These are phyloP conservation scores for Chaetomium fimeti DNA, from an alignment of 495 filamentous ascomycete species.

Conservation along the genomic window DNA sequence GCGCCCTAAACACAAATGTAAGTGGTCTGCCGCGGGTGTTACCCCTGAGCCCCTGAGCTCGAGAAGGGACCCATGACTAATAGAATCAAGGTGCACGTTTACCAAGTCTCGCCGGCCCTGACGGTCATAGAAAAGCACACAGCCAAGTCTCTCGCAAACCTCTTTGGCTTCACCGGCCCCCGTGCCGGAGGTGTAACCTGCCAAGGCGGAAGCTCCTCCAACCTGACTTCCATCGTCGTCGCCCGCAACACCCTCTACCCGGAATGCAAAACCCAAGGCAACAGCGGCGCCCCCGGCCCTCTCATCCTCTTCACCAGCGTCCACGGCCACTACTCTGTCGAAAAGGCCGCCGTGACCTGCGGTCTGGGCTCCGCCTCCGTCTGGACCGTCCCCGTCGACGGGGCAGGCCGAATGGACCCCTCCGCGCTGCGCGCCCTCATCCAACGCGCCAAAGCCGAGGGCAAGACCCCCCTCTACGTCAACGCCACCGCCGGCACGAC, in stretches of 20 bases:
- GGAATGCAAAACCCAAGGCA: slow-evolving; percentile 67
- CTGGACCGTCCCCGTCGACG: slow-evolving; percentile 71
- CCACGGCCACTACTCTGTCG: slow-evolving; percentile 92
- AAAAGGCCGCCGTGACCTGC: slow-evolving; percentile 84
- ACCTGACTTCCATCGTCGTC: slow-evolving; percentile 82
- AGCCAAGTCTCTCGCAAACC: slow-evolving; percentile 61
- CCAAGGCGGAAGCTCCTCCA: slow-evolving; percentile 81
- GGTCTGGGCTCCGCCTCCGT: slow-evolving; percentile 77
- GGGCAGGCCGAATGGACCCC: slow-evolving; percentile 66
- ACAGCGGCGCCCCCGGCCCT: slow-evolving; percentile 50
- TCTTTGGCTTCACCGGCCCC: slow-evolving; percentile 73
- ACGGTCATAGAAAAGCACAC: slow-evolving; percentile 83
- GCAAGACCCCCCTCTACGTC: slow-evolving; percentile 85
- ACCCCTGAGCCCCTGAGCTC: not conserved
- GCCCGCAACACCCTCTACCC: slow-evolving; percentile 86
- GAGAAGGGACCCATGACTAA: slow-evolving; percentile 1
- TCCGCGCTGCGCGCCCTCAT: slow-evolving; percentile 62
- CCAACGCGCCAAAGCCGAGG: slow-evolving; percentile 55
- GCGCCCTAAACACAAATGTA: slow-evolving; percentile 83
- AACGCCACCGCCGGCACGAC: slow-evolving; percentile 96
- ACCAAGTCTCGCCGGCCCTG: slow-evolving; percentile 84
- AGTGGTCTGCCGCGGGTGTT: slow-evolving; percentile 16
- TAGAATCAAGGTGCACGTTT: slow-evolving; percentile 63
- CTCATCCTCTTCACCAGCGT: slow-evolving; percentile 86
- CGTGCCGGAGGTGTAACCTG: slow-evolving; percentile 83